Conservation (phyloP, 148 eudicot genomes). For the Vaccinium macrocarpon region DNA sequence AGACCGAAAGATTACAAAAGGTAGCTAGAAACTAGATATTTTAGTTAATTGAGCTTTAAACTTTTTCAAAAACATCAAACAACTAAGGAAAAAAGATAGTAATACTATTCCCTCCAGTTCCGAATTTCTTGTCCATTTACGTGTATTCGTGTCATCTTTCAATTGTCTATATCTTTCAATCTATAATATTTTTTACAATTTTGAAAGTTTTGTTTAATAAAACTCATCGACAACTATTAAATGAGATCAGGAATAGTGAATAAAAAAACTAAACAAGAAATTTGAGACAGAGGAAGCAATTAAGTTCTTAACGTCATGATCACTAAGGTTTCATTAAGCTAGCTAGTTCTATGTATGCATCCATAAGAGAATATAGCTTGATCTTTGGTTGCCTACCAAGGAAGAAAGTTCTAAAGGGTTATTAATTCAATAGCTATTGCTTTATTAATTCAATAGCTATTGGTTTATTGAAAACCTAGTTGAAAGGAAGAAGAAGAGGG, state of each 20-base stretch:
- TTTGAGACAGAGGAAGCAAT: too few species aligned
- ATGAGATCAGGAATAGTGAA: too few species aligned
- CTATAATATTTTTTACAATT: too few species aligned
- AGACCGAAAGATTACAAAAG: slow-evolving; percentile 84
- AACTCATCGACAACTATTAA: too few species aligned
- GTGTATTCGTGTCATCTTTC: too few species aligned
- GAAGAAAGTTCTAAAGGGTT: background rate
- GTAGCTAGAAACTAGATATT: slow-evolving; percentile 19
- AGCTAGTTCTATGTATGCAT: background rate
- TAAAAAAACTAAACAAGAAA: too few species aligned
- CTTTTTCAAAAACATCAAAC: background rate
- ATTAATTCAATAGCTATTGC: background rate
- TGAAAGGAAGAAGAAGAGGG: background rate
- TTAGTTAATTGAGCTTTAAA: background rate
- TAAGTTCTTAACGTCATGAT: background rate
- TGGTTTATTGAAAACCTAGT: background rate
- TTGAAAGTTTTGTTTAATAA: too few species aligned
- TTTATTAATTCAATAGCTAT: background rate
- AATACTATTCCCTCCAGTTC: too few species aligned
- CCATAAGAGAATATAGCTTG: background rate
- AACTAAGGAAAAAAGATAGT: too few species aligned
- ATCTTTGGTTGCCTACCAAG: background rate
- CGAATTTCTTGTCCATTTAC: too few species aligned
- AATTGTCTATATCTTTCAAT: too few species aligned
- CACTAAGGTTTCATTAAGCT: background rate